Conservation (phyloP, 2,329 filamentous ascomycete species). For the Penicillium expansum region DNA sequence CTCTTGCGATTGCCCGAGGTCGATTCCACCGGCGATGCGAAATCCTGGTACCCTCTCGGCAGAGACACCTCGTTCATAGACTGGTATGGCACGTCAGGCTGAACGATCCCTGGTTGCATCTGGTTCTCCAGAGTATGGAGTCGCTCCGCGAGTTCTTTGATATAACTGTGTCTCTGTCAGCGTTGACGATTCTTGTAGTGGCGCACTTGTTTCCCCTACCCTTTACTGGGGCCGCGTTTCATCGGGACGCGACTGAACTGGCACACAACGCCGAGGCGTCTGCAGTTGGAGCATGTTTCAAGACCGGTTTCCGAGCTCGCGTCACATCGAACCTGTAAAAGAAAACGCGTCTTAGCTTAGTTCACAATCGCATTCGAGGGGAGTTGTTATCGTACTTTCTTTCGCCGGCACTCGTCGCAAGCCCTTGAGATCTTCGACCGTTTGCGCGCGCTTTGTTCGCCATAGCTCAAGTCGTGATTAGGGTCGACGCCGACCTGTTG, state of each 20-base stretch:
- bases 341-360: slow-evolving; percentile 20
- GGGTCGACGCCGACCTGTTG: slow-evolving; percentile 47
- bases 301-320: slow-evolving; percentile 70
- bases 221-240: slow-evolving; percentile 86
- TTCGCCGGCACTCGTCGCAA: slow-evolving; percentile 83
- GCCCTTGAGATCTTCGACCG: slow-evolving; percentile 83
- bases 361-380: slow-evolving; percentile 15
- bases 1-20: slow-evolving; percentile 46
- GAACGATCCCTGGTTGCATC: slow-evolving; percentile 50
- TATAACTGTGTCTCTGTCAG: slow-evolving; percentile 60
- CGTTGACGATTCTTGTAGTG: background rate
- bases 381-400: slow-evolving; percentile 56
- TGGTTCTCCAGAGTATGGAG: slow-evolving; percentile 80
- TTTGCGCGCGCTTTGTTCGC: slow-evolving; percentile 67
- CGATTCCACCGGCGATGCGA: slow-evolving; percentile 50
- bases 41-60: slow-evolving; percentile 50
- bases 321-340: slow-evolving; percentile 71
- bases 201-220: slow-evolving; percentile 48
- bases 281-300: slow-evolving; percentile 77
- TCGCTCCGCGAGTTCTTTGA: slow-evolving; percentile 84
- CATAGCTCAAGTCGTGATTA: slow-evolving; percentile 50
- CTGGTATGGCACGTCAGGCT: slow-evolving; percentile 44
- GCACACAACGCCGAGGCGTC: slow-evolving; percentile 71
- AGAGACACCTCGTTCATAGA: slow-evolving; percentile 44
- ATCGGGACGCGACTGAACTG: slow-evolving; percentile 84